Conservation (phyloP, 2,329 filamentous ascomycete species). For the Penicillium brevicompactum region DNA sequence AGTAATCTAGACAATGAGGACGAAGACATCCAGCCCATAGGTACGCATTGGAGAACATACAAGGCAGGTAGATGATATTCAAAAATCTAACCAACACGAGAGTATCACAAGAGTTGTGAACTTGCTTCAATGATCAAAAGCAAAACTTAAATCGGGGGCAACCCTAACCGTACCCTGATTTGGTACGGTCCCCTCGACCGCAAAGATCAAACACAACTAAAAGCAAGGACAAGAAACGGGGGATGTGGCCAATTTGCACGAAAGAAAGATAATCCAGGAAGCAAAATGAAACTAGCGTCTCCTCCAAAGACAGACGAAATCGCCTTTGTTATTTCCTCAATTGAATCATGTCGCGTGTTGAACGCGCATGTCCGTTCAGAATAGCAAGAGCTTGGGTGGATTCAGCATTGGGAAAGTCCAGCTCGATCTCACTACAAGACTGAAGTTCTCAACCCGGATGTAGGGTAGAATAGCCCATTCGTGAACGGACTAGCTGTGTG, state of each 20-base stretch:
- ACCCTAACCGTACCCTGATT: not conserved
- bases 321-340: conserved; percentile 1
- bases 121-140: not conserved
- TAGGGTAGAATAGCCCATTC: not conserved
- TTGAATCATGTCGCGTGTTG: conserved; percentile 19
- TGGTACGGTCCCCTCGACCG: not conserved
- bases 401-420: not conserved
- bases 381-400: not conserved
- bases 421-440: not conserved
- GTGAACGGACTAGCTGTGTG: not conserved
- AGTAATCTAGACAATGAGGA: no score
- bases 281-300: conserved; percentile 9
- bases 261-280: conserved; percentile 15
- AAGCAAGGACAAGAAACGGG: conserved; percentile 1
- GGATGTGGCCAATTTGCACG: conserved; percentile 7
- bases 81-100: conserved; percentile 4
- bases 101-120: not conserved
- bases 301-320: conserved; percentile 2
- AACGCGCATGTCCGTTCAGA: conserved; percentile 16
- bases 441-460: not conserved
- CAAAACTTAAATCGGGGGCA: no score
- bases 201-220: conserved; percentile 7
- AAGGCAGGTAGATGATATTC: conserved; percentile 3
- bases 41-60: no score
- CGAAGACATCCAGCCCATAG: no score